These are phyloP conservation scores for Aspergillus sp. DNA, from an alignment of 2,329 filamentous ascomycete species.

Conservation along the genomic window DNA sequence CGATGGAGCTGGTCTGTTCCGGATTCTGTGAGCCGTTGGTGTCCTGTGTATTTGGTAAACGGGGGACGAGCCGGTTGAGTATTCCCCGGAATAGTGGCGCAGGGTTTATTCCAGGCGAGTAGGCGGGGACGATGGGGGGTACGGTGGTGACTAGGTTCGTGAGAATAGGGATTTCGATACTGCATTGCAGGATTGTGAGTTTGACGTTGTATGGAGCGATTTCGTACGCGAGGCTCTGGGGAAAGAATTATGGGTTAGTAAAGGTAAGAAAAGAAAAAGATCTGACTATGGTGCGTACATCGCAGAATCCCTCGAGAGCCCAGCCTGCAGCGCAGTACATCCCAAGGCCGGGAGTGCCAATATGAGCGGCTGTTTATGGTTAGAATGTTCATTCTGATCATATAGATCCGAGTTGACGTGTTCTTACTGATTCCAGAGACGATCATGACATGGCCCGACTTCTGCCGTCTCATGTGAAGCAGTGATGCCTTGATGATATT, in stretches of 20 bases:
- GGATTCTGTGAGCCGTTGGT: conserved; percentile 12
- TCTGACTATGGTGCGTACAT: conserved; percentile 51
- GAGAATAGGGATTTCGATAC: conserved; percentile 84
- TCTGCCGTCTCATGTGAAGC: conserved; percentile 74
- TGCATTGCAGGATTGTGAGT: conserved; percentile 92
- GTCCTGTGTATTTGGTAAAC: conserved; percentile 58
- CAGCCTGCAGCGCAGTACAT: conserved; percentile 92
- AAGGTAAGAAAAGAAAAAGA: background rate
- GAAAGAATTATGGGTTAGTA: conserved; percentile 12
- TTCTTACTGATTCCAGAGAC: conserved; percentile 74
- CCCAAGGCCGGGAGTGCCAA: conserved; percentile 86
- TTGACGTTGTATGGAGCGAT: conserved; percentile 96
- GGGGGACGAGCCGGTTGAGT: conserved; percentile 74
- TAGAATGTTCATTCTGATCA: conserved; percentile 12
- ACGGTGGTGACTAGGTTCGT: conserved; percentile 85
- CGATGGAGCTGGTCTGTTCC: conserved; percentile 24
- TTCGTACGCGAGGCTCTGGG: conserved; percentile 79
- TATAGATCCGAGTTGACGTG: no score
- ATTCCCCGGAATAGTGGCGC: conserved; percentile 83
- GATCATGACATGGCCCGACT: conserved; percentile 85
- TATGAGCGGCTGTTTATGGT: conserved; percentile 65
- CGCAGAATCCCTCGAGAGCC: conserved; percentile 94
- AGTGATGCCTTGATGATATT: conserved; percentile 91
- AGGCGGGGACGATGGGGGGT: conserved; percentile 68
- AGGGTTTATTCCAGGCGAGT: conserved; percentile 67